Conservation (phyloP, 257 asterid species). For the Nicotiana obtusifolia region DNA sequence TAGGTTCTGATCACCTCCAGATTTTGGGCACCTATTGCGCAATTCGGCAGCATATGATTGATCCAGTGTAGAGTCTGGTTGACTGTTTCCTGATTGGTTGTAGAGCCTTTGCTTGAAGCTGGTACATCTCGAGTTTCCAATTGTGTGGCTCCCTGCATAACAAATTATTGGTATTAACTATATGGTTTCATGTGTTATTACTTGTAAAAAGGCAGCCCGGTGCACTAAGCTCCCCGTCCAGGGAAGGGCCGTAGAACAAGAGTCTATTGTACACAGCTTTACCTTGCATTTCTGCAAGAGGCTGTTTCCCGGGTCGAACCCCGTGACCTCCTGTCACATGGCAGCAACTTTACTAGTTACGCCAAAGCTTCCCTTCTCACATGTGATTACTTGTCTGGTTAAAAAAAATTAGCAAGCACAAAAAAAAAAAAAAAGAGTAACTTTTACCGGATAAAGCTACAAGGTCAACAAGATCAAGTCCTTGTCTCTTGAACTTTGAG, state of each 20-base stretch:
- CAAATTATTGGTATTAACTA: neutral
- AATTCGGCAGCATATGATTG: conserved; percentile 51
- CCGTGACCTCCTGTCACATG: too few relatives aligned
- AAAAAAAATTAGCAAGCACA: neutral
- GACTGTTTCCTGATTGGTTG: conserved; percentile 65
- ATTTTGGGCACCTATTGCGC: conserved; percentile 61
- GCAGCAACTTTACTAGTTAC: too few relatives aligned
- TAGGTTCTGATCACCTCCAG: conserved; percentile 87
- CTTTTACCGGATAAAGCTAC: conserved; percentile 75
- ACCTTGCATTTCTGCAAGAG: too few relatives aligned
- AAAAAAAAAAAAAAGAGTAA: neutral
- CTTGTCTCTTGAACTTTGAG: conserved; percentile 68
- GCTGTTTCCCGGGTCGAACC: too few relatives aligned
- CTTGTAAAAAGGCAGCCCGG: too few relatives aligned
- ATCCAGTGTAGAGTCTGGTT: conserved; percentile 54
- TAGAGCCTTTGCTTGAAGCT: conserved; percentile 91
- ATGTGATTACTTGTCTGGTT: neutral
- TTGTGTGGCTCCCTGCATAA: conserved; percentile 79
- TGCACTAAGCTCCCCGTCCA: too few relatives aligned
- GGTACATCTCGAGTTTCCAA: conserved; percentile 69
- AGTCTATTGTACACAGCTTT: too few relatives aligned
- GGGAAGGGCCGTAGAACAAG: too few relatives aligned
- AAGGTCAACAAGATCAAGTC: conserved; percentile 72
- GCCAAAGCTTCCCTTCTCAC: too few relatives aligned
- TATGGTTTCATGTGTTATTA: neutral